A percentile compares a stretch with the other conserved stretches of the same genome.
Evolutionary conservation across 345 rosid species (phyloP).

Genomic region (Citrus reticulata): DNA sequence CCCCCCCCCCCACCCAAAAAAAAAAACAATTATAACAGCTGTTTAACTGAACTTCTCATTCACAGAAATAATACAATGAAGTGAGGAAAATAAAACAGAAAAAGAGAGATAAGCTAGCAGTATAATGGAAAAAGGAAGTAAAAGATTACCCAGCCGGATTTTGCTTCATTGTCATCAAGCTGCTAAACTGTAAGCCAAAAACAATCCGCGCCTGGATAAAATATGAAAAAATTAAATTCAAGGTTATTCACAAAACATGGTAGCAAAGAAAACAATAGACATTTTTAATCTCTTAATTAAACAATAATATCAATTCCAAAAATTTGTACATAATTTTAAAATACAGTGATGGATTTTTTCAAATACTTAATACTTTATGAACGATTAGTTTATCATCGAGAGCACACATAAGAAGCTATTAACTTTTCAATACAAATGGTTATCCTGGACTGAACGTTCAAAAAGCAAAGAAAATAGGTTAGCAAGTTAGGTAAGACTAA

Average conservation of each 20-base stretch:
- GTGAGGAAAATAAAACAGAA: neutral
- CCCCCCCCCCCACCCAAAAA: too few species aligned
- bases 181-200: slow-evolving; percentile 75
- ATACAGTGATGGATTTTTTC: neutral
- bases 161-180: slow-evolving; percentile 81
- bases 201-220: slow-evolving; percentile 49
- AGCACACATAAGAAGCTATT: neutral
- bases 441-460: neutral
- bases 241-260: neutral
- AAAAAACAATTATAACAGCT: neutral
- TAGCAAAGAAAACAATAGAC: neutral
- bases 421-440: neutral
- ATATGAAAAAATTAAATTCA: slow-evolving; percentile 7
- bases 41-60: neutral
- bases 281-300: neutral
- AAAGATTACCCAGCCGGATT: slow-evolving; percentile 63
- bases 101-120: slow-evolving; percentile 1
- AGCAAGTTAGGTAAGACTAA: neutral
- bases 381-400: neutral
- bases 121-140: slow-evolving; percentile 16
- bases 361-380: neutral
- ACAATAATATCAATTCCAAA: neutral
- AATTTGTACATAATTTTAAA: neutral
- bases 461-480: neutral
- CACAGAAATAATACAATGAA: neutral